Evolutionary conservation across 2,329 filamentous ascomycete species (phyloP), one percentile per base, ranked within the genome.

Genomic region (Scopulariopsis brevicaulis): DNA sequence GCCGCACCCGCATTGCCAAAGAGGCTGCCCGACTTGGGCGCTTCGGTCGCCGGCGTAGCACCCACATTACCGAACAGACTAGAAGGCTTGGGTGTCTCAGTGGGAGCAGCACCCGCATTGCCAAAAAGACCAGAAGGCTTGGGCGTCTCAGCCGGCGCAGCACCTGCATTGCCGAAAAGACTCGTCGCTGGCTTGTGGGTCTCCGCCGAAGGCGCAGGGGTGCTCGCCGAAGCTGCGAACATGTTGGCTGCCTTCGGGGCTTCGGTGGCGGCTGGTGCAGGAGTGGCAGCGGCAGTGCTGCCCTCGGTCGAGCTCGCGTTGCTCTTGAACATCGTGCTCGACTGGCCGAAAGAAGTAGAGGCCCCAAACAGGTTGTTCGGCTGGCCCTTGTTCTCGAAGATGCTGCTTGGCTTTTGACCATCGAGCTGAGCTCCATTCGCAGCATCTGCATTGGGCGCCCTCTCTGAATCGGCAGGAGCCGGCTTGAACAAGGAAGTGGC

Each of bases 301-400:
- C 64, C 59, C 8, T 66, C 58, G 43, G 62, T 59, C 56, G 72
- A 67, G 5, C 66, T 59, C 11, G 69, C 64, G 63, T 73, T 73
- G 11, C 64, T 55, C 22, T 63, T 61, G 61, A 74, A 74, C 1
- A 73, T 61, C 18, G 66, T 66, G 22, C 65, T 64, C 3, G 54
- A 12, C 34, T 57, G 32, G 34, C 35, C 54, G 15, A 24, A 20
- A 7, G 57, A n/a, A 20, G 58, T 57, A 7, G 58, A n/a, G 3
- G 46, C 37, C 3, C 46, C 48, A 34, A 57, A 57, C 28, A 57
- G 56, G 34, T 37, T 54, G 35, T 20, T 35, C n/a, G 51, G 12
- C 14, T 48, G 24, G 20, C 32, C 18, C 63, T 71, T 72, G 43
- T 64, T 57, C n/a, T 68, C 69, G 34, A 68, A 68, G 28, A 66